Base-by-base conservation (phyloP, 2,329 filamentous ascomycete genomes). In the Penicillium sp. region DNA sequence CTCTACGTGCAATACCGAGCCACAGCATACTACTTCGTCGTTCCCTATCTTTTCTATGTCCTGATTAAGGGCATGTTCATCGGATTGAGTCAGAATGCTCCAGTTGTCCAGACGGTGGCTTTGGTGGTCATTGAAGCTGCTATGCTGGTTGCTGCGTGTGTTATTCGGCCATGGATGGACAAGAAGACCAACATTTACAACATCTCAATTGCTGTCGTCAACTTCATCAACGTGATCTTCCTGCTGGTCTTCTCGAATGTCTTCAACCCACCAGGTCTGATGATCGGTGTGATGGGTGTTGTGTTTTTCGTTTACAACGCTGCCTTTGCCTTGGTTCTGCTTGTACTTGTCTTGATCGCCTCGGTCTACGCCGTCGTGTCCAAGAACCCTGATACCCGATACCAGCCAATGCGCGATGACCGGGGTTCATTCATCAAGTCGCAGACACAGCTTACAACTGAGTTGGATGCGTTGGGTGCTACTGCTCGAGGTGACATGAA, bases 151-250 rank as follows among this genome's bases (percentile, higher is more conserved):
- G 86, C 79, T 23, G 87, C 92, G 55, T 89, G 87, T 59, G 88
- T 96, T 53, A 79, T 97, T 65, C 88, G 91, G 59, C 93, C 93
- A 19, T 98, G 92, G 89, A 98, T 98, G 93, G 93, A 97, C 82
- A 96, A 96, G 86, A 93, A 93, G 80, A 96, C 92, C 60, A 98
- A 97, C 76, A 88, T 88, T 48, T 96, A 96, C 83, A 97, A 97
- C 79, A 96, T 98, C 69, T 85, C 92, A 59, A 97, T 97, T 68
- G 89, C 87, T 61, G 89, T 86, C 46, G 83, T 96, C 76, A 97
- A 96, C 81, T 96, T 97, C 75, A 75, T 97, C 69, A 96, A 95
- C 77, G 85, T 89, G 55, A 88, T 97, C 73, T 96, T 96, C 80
- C 80, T 97, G 33, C 81, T 98, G 55, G 85, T 97, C 67, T 96